Base-by-base conservation (phyloP, 208 protist species). In the Trypanosoma melophagium region DNA sequence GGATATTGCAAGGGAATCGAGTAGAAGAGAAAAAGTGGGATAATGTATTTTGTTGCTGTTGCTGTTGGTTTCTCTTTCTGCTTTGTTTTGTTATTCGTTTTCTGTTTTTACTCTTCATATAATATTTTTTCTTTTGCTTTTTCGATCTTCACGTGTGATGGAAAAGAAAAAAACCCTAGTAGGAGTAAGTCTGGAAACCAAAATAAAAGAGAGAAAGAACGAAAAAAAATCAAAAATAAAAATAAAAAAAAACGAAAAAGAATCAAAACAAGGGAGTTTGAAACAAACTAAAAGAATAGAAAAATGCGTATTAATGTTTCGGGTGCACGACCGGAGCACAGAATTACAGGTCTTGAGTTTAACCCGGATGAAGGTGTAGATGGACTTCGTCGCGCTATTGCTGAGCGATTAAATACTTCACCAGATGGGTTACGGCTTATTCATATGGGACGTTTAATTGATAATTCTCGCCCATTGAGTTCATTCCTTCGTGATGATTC, bases 311-410 rank as follows among this genome's bases (percentile, higher is more conserved):
- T 87, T 9, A 80, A 80, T 57, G 71, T 87, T 31, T 63, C 69
- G 0, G 72, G 77, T 58, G 50, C 64, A 13, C 68, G 70, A 8
- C 54, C 24, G n/a, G 76, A 83, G 64, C 77, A 83, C 52, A 79
- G 58, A 54, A 87, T 87, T 38, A 60, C 81, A 38, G 76, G 69
- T 31, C 31, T 94, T 0, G 73, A 86, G 45, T 61, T 94, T 4
- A 35, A 64, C 12, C 47, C 53, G 3, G 66, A 68, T 24, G 71
- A 77, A 28, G 83, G 74, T 13, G 81, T 89, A 16, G 69, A 71
- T 7, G 71, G 73, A 38, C 74, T 94, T 52, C 80, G 72, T 8
- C 65, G 57, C 7, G 41, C 31, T 3, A 57, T 94, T 19, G 49
- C 76, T 16, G 53, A 54, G 14, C 71, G 68, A 19, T 68, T 89